Conservation (phyloP, 2,329 filamentous ascomycete genomes). For the Magnaporthales sp. region DNA sequence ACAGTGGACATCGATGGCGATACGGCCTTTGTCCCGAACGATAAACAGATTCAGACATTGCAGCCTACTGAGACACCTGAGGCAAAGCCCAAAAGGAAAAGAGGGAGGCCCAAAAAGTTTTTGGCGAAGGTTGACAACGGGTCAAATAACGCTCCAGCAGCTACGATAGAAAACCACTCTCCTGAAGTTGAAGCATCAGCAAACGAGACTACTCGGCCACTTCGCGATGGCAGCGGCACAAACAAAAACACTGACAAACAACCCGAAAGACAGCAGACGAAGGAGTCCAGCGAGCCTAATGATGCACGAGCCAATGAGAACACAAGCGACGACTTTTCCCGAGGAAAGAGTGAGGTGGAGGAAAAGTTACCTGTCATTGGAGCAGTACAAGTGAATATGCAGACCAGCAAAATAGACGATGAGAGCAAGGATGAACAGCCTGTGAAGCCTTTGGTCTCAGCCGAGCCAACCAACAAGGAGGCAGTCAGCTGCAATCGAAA, state of each 20-base stretch:
- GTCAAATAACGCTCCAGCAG: not conserved
- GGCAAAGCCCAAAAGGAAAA: conserved; percentile 9
- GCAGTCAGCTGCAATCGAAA: conserved; percentile 9
- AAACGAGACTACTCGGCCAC: not conserved
- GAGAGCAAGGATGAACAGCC: conserved; percentile 4
- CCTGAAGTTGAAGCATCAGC: not conserved
- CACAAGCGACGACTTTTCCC: not conserved
- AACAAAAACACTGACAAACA: not conserved
- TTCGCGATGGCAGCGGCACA: not conserved
- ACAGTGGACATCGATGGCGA: not conserved
- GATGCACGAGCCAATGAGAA: not conserved
- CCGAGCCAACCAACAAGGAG: conserved; percentile 4
- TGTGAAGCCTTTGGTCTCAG: not conserved
- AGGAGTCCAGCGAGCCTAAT: too few relatives aligned
- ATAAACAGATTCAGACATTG: not conserved
- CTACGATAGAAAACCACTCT: not conserved
- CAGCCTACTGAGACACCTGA: not conserved
- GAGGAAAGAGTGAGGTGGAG: not conserved
- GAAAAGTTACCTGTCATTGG: not conserved
- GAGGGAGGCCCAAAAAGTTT: conserved; percentile 33
- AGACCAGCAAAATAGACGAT: conserved; percentile 3
- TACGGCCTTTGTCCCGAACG: not conserved
- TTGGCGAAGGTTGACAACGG: conserved; percentile 11
- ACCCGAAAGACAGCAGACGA: not conserved
- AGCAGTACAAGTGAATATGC: not conserved